Conservation (phyloP, 768 basidiomycete species). For the Candolleomyces eurysporus region DNA sequence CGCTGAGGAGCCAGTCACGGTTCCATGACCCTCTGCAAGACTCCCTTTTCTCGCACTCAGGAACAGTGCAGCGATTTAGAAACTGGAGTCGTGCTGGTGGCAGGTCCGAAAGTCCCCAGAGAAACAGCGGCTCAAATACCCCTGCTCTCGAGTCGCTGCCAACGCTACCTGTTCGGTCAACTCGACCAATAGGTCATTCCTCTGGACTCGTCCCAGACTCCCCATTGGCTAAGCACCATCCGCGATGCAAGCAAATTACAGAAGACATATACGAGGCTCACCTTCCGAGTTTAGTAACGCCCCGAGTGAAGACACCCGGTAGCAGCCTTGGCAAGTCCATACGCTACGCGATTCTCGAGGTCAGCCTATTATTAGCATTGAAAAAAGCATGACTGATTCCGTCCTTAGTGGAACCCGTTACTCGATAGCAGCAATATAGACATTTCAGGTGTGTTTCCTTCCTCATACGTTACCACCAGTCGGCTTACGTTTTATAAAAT, state of each 20-base stretch:
- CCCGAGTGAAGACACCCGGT: conserved; percentile 63
- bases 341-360: conserved; percentile 84
- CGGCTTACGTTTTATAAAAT: conserved; percentile 1
- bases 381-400: conserved; percentile 12
- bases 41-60: conserved; percentile 79
- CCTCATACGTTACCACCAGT: conserved; percentile 3
- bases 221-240: conserved; percentile 22
- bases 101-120: conserved; percentile 46
- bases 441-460: conserved; percentile 54
- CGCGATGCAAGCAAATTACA: conserved; percentile 48
- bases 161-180: conserved; percentile 63
- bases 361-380: conserved; percentile 24
- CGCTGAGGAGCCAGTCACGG: conserved; percentile 74
- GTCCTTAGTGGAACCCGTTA: conserved; percentile 74
- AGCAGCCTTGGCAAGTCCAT: conserved; percentile 66
- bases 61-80: conserved; percentile 76
- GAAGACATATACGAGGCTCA: conserved; percentile 71
- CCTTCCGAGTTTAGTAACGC: conserved; percentile 77
- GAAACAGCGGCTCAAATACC: conserved; percentile 19
- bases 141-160: conserved; percentile 28
- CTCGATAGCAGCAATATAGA: conserved; percentile 90
- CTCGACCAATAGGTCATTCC: conserved; percentile 58
- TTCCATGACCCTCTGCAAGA: conserved; percentile 92
- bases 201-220: conserved; percentile 31
- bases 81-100: conserved; percentile 68